Evolutionary conservation across 306 rosid genomes (phyloP), one percentile per base, ranked within the genome.

Genomic region (Rosa lucieae): DNA sequence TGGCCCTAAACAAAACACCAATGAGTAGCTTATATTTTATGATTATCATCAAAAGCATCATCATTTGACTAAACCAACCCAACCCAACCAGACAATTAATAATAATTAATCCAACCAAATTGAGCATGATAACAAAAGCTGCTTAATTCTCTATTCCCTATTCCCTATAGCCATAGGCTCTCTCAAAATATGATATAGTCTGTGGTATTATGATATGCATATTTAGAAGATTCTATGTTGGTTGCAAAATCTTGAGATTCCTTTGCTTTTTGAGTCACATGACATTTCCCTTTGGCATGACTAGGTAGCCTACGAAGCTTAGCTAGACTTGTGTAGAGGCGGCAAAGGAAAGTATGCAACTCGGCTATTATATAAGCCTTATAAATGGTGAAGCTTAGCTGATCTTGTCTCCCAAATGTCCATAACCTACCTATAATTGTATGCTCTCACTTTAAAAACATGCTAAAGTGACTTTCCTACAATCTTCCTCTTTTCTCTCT

Each of bases 221-320:
- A 70, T 62, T 68, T 77, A 13, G 58, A 69, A 72, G 90, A 87
- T 87, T 81, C 85, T 66, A 75, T 68, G 80, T 23, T 78, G 76
- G 79, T 76, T 81, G 86, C 80, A 69, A 80, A 72, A 78, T 85
- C 86, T 87, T 82, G 29, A 79, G 86, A 82, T 87, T 85, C 88
- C 73, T 70, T 37, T 66, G 73, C 81, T 46, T 87, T 79, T 53
- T 44, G 73, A 81, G 84, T 68, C 86, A 72, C 87, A 81, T 72
- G 85, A 78, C 76, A 78, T 72, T 67, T 73, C 73, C 42, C 73
- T 59, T 74, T 65, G 80, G 81, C 75, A 78, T 85, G 61, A 65
- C 78, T 43, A 32, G 10, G 10, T 61, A 6, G 46, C 29, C 47
- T 44, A 44, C 8, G 47, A 15, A 51, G 56, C 56, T 51, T 55